Evolutionary conservation across 202 grass and related monocot species (phyloP), one percentile per base, ranked within the genome.

Genomic region (Elaeis oleifera): DNA sequence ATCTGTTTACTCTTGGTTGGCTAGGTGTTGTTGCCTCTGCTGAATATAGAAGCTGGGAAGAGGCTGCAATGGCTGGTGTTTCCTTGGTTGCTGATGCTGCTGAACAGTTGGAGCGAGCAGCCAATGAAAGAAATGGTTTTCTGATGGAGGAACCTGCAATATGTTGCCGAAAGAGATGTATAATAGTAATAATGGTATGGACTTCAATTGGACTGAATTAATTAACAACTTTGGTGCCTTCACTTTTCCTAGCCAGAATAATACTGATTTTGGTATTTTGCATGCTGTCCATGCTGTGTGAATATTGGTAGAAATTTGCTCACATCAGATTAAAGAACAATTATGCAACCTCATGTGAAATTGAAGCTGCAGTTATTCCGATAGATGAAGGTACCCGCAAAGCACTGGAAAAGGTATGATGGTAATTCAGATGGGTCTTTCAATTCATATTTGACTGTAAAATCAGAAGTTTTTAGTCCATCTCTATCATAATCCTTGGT

Each of bases 21-120:
- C 70, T 59, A 80, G 92, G 87, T 13, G 29, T 57, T 50, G 31
- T 80, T 81, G 82, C 82, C 72, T 85, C 87, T 58, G 56, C 80
- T 69, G 82, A 85, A 59, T 99, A 94, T 73, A 99, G 81, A 66
- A 92, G 82, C 80, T 99, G 88, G 94, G 94, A 99, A 76, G 89
- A 71, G 77, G 88, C 94, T 56, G 88, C 94, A 59, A 99, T 92
- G 50, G 94, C 88, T 53, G 94, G 88, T 71, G 88, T 99, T 78
- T 94, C 94, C 63, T 91, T 99, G 65, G 94, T 99, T 79, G 94
- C 94, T 82, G 94, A 99, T 87, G 94, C 94, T 53, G 94, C 94
- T 73, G 94, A 99, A 74, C 82, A 99, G 60, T 80, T 99, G 11
- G 88, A 99, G 61, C 77, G 85, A 72, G 80, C 74, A 62, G 68